Base-by-base conservation (phyloP, 768 basidiomycete genomes). In the Suillus hirtellus region DNA sequence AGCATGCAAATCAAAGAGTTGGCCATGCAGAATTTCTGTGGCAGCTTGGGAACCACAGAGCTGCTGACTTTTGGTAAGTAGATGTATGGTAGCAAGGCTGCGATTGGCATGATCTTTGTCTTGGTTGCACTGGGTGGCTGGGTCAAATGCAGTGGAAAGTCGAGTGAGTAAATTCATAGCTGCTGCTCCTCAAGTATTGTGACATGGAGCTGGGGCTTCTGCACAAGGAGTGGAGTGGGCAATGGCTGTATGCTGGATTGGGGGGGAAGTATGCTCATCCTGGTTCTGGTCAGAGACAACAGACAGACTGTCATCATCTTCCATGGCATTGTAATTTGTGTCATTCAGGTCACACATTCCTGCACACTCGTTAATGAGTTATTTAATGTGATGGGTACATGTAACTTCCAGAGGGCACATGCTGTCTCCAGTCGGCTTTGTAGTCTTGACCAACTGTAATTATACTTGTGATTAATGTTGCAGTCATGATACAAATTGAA, bases 401-500 rank as follows among this genome's bases (percentile, higher is more conserved):
- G 64, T 65, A 2, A 76, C 61, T 21, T 65, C 50, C 17, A 61
- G 63, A 15, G 75, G 71, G 60, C 67, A 67, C 2, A 67, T 60
- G 6, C 66, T 70, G 46, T 52, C 59, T 2, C 73, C 71, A 2
- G 71, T 76, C 47, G 73, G 71, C 66, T 75, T 73, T 37, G 64
- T 69, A 3, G 66, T 68, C 52, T 66, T 71, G 4, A 71, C 55
- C 17, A 73, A 54, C 64, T 69, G 40, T 24, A 42, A 55, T 5
- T 56, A 35, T 24, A 24, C 24, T 24, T 2, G 42, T 15, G 21
- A 38, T 37, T 19, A 54, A 59, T 52, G 8, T 44, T 44, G 3
- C 8, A 19, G 19, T 19, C 3, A 44, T 44, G 24, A 21, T 34
- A 52, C 5, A 56, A 43, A 12, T n/a, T 6, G 1, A 43, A 21